Percentiles rank a stretch among this genome's conserved stretches.
Conservation (phyloP, 2,329 filamentous ascomycete genomes). For the Penicillium sp. region DNA sequence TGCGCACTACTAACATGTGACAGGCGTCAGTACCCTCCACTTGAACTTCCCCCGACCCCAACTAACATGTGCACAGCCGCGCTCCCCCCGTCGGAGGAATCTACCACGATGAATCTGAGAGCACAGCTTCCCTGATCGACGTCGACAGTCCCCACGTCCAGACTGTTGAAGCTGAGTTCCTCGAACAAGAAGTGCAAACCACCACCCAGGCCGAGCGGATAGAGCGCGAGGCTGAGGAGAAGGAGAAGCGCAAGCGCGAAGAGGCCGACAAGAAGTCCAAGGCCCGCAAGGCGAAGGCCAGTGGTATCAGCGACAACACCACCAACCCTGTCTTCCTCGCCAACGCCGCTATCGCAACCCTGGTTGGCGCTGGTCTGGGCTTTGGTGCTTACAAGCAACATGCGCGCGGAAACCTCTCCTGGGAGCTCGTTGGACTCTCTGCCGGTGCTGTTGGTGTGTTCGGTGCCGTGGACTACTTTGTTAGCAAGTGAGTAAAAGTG, state of each 20-base stretch:
- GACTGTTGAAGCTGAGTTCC: conserved; percentile 45
- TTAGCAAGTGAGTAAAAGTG: conserved; percentile 49
- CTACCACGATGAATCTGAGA: conserved; percentile 43
- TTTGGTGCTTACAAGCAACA: conserved; percentile 53
- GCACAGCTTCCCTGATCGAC: conserved; percentile 47
- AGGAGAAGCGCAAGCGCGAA: conserved; percentile 24
- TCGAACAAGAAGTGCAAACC: conserved; percentile 47
- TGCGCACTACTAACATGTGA: conserved; percentile 13
- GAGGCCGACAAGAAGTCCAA: conserved; percentile 32
- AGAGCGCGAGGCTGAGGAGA: conserved; percentile 39
- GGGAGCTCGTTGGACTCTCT: conserved; percentile 47
- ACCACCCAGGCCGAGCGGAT: conserved; percentile 50
- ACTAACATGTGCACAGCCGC: conserved; percentile 35
- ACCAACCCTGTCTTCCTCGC: conserved; percentile 51
- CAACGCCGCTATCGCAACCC: conserved; percentile 47
- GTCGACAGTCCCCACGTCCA: conserved; percentile 51
- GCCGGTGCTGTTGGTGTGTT: conserved; percentile 48
- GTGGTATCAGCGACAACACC: conserved; percentile 41
- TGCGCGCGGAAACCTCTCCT: conserved; percentile 47
- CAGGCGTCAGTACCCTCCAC: conserved; percentile 41
- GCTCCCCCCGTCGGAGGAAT: conserved; percentile 43
- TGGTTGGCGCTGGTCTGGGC: conserved; percentile 46
- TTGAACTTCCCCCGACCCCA: not conserved
- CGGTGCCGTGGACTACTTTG: conserved; percentile 50
- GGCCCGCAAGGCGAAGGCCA: conserved; percentile 36